Evolutionary conservation across 176 grass and related monocot genomes (phyloP).

Genomic region (Eleusine indica): DNA sequence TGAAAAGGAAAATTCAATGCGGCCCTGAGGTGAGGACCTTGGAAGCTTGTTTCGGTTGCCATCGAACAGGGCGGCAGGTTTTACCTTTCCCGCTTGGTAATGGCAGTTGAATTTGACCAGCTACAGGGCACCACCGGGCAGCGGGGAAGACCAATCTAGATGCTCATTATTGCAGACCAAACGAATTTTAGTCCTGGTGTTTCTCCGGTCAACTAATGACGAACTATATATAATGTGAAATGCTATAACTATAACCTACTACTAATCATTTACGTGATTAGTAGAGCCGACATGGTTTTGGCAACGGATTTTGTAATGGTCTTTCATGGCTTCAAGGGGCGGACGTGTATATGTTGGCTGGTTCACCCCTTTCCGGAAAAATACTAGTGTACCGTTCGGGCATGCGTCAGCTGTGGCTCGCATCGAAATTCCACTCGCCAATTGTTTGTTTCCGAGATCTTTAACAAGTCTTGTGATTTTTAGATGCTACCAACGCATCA

Average conservation of each 20-base stretch:
- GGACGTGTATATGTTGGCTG: background rate
- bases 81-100: slow-evolving; percentile 17
- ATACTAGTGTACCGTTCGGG: background rate
- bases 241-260: background rate
- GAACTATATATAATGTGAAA: background rate
- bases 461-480: no score
- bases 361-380: background rate
- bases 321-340: background rate
- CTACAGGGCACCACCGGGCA: background rate
- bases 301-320: background rate
- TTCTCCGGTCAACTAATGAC: background rate
- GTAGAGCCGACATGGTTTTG: background rate
- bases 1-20: background rate
- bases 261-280: background rate
- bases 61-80: background rate
- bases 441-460: no score
- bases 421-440: background rate
- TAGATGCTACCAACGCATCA: no score
- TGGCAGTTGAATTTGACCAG: slow-evolving; percentile 17
- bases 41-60: background rate
- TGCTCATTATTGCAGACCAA: background rate
- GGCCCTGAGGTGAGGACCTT: background rate
- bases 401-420: background rate
- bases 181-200: background rate
- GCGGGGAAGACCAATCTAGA: background rate